Evolutionary conservation across 345 rosid species (phyloP).

Genomic region (Heritiera littoralis): DNA sequence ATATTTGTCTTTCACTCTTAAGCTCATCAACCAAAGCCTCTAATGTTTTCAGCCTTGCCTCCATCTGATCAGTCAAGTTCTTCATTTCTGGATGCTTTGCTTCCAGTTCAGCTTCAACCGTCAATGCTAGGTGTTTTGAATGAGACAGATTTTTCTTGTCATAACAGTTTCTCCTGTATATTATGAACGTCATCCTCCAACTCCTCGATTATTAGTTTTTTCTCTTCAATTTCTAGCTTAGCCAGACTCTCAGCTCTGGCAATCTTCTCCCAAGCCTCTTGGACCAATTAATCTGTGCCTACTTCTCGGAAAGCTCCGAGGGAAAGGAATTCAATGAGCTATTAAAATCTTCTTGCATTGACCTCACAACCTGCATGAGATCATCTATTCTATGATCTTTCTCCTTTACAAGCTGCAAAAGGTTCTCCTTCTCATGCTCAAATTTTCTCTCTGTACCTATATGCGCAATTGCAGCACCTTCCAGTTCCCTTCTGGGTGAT

Average conservation of each 20-base stretch:
- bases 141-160: slow-evolving; percentile 37
- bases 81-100: slow-evolving; percentile 51
- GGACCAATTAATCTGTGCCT: slow-evolving; percentile 45
- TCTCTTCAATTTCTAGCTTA: slow-evolving; percentile 65
- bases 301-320: slow-evolving; percentile 55
- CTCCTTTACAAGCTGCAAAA: slow-evolving; percentile 38
- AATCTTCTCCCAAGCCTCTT: slow-evolving; percentile 65
- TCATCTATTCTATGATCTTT: slow-evolving; percentile 47
- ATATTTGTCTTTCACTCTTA: slow-evolving; percentile 45
- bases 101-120: slow-evolving; percentile 49
- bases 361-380: slow-evolving; percentile 39
- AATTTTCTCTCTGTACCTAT: slow-evolving; percentile 44
- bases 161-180: slow-evolving; percentile 49
- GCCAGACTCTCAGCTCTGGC: slow-evolving; percentile 54
- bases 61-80: slow-evolving; percentile 37
- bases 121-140: slow-evolving; percentile 39
- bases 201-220: slow-evolving; percentile 58
- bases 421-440: slow-evolving; percentile 45
- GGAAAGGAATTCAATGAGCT: slow-evolving; percentile 45
- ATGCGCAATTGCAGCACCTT: slow-evolving; percentile 45
- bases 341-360: slow-evolving; percentile 40
- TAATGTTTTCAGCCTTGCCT: slow-evolving; percentile 44
- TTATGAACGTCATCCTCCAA: slow-evolving; percentile 54
- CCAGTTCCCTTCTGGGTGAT: slow-evolving; percentile 63
- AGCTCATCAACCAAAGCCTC: slow-evolving; percentile 50